Percentiles rank a stretch among this genome's conserved stretches.
These are phyloP conservation scores for Elsinoe fawcettii DNA, from an alignment of 2,329 filamentous ascomycete genomes.

Conservation along the genomic window DNA sequence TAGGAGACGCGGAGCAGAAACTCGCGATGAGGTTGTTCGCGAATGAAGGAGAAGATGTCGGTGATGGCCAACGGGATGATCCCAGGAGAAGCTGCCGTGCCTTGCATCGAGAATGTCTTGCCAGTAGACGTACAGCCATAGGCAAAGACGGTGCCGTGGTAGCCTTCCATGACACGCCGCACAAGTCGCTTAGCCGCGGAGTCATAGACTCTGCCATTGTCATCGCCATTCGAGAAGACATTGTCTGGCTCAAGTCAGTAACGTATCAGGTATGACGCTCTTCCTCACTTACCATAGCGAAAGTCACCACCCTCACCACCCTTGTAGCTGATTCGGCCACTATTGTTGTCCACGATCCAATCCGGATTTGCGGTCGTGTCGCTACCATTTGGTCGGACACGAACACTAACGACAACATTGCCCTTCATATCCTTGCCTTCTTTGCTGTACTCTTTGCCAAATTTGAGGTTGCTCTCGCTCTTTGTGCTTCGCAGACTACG, in stretches of 20 bases:
- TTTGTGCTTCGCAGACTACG: constrained; percentile 21
- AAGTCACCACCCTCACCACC: constrained; percentile 91
- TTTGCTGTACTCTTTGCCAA: neutral
- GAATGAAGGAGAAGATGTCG: constrained; percentile 98
- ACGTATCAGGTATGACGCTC: neutral
- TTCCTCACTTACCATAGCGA: constrained; percentile 62
- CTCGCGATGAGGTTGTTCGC: constrained; percentile 88
- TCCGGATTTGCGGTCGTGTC: constrained; percentile 62
- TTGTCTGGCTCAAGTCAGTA: constrained; percentile 58
- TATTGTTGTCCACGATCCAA: constrained; percentile 84
- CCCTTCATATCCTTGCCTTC: constrained; percentile 64
- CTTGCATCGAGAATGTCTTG: constrained; percentile 99
- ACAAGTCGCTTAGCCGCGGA: constrained; percentile 88
- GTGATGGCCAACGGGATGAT: constrained; percentile 96
- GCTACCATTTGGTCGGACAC: constrained; percentile 77
- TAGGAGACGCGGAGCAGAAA: constrained; percentile 95
- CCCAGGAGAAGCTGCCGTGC: constrained; percentile 87
- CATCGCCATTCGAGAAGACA: constrained; percentile 87
- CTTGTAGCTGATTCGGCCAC: constrained; percentile 70
- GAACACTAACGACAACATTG: constrained; percentile 91
- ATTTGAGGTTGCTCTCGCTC: constrained; percentile 32
- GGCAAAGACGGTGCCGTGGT: constrained; percentile 95
- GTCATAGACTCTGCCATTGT: constrained; percentile 93
- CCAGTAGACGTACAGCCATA: constrained; percentile 99
- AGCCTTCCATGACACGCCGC: constrained; percentile 95